phyloP scores from a whole-genome alignment of 257 asterid species.

The Leonotis leonurus region DNA sequence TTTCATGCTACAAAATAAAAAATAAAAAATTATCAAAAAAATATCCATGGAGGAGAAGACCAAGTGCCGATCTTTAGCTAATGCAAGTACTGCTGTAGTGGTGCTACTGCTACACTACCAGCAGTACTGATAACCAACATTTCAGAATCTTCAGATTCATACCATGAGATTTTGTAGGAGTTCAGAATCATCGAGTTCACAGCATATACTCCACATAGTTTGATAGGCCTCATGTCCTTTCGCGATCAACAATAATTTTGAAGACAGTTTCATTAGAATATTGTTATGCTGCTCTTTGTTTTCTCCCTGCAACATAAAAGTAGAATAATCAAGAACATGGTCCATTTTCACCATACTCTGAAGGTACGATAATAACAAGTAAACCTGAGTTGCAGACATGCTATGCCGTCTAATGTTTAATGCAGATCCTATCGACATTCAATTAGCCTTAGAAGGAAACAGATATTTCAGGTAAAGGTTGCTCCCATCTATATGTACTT shows the following conservation, averaged over 20 bases:
- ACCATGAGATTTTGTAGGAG: constrained; percentile 86
- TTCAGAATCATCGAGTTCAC: constrained; percentile 62
- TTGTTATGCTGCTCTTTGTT: constrained; percentile 43
- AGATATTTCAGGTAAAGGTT: neutral
- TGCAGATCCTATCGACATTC: neutral
- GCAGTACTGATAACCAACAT: neutral
- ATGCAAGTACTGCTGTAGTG: neutral
- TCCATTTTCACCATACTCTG: neutral
- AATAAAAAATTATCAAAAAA: constrained; percentile 19
- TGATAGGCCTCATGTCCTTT: constrained; percentile 82
- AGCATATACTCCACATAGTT: constrained; percentile 80
- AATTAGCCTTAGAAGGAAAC: constrained; percentile 1
- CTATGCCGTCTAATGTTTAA: neutral
- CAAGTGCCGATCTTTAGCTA: neutral
- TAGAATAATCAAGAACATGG: constrained; percentile 8
- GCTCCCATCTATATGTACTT: neutral
- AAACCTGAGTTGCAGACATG: neutral
- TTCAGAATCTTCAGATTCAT: constrained; percentile 19
- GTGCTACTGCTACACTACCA: too few relatives aligned
- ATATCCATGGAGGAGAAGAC: too few relatives aligned
- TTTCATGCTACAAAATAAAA: constrained; percentile 58
- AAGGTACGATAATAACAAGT: neutral
- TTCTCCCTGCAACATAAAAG: constrained; percentile 45
- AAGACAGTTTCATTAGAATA: constrained; percentile 46
- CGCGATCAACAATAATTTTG: constrained; percentile 62